These are phyloP conservation scores for Ustulina deusta DNA, from an alignment of 2,329 filamentous ascomycete genomes.

Conservation along the genomic window DNA sequence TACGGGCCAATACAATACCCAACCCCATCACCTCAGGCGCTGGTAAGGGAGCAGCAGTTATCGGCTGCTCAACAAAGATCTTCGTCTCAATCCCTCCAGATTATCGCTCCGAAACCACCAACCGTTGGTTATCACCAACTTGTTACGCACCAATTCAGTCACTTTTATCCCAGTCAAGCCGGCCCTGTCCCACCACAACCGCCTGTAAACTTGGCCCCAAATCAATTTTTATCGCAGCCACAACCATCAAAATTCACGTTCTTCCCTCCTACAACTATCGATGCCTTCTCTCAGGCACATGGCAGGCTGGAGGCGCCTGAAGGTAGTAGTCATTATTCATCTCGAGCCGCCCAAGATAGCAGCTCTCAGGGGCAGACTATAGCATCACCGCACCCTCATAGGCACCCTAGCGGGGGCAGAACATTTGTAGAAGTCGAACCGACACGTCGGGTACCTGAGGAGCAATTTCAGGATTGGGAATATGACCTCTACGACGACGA, in stretches of 20 bases:
- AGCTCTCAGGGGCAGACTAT: constrained; percentile 34
- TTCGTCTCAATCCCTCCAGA: constrained; percentile 55
- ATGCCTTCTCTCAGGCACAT: constrained; percentile 47
- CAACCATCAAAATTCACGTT: constrained; percentile 48
- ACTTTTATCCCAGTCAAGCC: constrained; percentile 52
- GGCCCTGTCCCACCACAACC: constrained; percentile 44
- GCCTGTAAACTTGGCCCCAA: constrained; percentile 44
- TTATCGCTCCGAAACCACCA: constrained; percentile 66
- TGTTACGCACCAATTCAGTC: constrained; percentile 46
- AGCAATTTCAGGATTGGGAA: constrained; percentile 50
- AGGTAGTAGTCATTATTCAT: constrained; percentile 45
- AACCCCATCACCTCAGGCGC: constrained; percentile 59
- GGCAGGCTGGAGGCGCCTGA: constrained; percentile 44
- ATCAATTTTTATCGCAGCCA: constrained; percentile 43
- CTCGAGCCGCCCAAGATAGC: constrained; percentile 35
- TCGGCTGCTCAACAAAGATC: constrained; percentile 57
- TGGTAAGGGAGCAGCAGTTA: constrained; percentile 58
- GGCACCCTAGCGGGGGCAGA: constrained; percentile 41
- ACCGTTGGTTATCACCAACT: constrained; percentile 52
- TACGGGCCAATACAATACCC: constrained; percentile 60
- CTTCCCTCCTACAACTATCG: constrained; percentile 48
- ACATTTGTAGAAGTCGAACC: constrained; percentile 38
- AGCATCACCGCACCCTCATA: constrained; percentile 32
- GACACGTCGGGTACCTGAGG: constrained; percentile 17
- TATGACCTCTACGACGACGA: constrained; percentile 70